A percentile compares a stretch with the other conserved stretches of the same genome.
These are phyloP conservation scores for Lolium multiflorum DNA, from an alignment of 176 grass and related monocot species.

Conservation along the genomic window DNA sequence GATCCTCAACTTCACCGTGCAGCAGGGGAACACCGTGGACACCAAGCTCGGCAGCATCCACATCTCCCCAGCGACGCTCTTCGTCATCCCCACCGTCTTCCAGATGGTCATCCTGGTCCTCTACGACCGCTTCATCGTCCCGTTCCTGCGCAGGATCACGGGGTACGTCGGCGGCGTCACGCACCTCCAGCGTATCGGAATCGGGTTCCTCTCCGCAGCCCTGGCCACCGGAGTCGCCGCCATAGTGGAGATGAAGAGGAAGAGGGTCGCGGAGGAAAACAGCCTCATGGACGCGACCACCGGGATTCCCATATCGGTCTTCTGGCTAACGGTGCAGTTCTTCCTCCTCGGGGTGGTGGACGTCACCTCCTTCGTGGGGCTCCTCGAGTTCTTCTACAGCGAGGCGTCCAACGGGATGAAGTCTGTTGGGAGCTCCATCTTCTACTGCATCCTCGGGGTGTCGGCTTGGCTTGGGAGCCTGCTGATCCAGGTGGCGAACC, in stretches of 20 bases:
- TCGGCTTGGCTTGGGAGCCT: constrained; percentile 69
- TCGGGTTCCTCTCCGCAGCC: constrained; percentile 59
- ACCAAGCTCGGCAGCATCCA: constrained; percentile 56
- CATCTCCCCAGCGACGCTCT: constrained; percentile 74
- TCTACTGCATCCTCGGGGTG: constrained; percentile 79
- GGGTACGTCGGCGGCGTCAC: constrained; percentile 74
- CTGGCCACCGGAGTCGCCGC: constrained; percentile 64
- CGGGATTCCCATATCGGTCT: constrained; percentile 69
- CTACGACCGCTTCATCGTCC: constrained; percentile 75
- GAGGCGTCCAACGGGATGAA: constrained; percentile 83
- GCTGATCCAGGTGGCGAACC: constrained; percentile 67
- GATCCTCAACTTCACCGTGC: constrained; percentile 72
- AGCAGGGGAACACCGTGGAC: constrained; percentile 93
- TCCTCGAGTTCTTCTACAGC: constrained; percentile 89
- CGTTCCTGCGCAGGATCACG: constrained; percentile 53
- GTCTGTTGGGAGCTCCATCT: constrained; percentile 78
- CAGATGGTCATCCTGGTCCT: constrained; percentile 74
- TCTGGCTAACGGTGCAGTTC: constrained; percentile 77
- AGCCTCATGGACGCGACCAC: constrained; percentile 31
- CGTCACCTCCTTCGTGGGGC: constrained; percentile 87
- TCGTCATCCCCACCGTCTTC: constrained; percentile 74
- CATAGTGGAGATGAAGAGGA: constrained; percentile 61
- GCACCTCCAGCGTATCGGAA: constrained; percentile 69
- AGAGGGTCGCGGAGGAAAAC: constrained; percentile 34
- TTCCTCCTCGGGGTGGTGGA: constrained; percentile 81